Conservation (phyloP, 2,329 filamentous ascomycete species). For the Xylaria hypoxylon region DNA sequence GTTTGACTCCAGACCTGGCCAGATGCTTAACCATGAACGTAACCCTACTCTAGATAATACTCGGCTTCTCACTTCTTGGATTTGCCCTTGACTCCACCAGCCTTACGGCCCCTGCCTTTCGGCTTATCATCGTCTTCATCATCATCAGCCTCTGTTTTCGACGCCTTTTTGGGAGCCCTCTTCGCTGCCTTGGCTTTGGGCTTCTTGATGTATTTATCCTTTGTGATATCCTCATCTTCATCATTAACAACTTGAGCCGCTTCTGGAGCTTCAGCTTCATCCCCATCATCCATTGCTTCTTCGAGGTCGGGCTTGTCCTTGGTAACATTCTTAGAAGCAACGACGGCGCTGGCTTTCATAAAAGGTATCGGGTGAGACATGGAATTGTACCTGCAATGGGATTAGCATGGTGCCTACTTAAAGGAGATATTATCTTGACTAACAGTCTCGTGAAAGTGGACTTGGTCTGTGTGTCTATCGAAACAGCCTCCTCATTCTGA, state of each 20-base stretch:
- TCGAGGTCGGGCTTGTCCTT: constrained; percentile 92
- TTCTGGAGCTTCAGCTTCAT: constrained; percentile 74
- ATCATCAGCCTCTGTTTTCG: constrained; percentile 56
- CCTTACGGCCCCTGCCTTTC: constrained; percentile 42
- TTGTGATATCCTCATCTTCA: constrained; percentile 81
- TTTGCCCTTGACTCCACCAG: constrained; percentile 46
- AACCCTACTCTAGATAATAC: constrained; percentile 18
- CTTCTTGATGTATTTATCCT: constrained; percentile 95
- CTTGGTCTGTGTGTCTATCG: constrained; percentile 88
- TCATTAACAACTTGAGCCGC: constrained; percentile 74
- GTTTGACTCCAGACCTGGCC: neutral
- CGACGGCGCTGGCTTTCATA: constrained; percentile 88
- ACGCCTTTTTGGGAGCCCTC: constrained; percentile 59
- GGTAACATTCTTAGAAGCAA: constrained; percentile 76
- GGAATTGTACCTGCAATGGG: constrained; percentile 76
- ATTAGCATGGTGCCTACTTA: constrained; percentile 34
- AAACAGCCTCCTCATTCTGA: constrained; percentile 79
- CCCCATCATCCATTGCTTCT: constrained; percentile 94
- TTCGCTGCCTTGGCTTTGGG: constrained; percentile 78
- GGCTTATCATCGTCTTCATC: constrained; percentile 62
- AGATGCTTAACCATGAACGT: neutral
- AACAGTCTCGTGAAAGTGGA: constrained; percentile 88
- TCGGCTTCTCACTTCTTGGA: constrained; percentile 47
- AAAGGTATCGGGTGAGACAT: constrained; percentile 92
- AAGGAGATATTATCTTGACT: constrained; percentile 55